Base-by-base conservation (phyloP, 257 asterid genomes). In the Scutellaria baicalensis region DNA sequence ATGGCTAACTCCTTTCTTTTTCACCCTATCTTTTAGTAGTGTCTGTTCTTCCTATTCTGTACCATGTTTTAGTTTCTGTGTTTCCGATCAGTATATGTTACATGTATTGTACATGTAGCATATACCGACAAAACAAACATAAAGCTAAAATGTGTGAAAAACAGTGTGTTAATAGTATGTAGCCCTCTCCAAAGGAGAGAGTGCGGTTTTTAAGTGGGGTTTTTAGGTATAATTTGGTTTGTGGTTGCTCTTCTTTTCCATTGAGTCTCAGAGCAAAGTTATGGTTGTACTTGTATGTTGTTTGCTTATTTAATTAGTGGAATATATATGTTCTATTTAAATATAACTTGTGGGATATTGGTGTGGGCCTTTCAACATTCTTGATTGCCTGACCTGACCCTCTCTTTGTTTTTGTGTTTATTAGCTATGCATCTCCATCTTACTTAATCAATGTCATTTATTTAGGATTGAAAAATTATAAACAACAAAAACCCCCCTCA, bases 101-200 rank as follows among this genome's bases (percentile, higher is more conserved):
- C 1, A 9, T 31, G 9, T 14, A 45, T 35, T 10, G 63, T 47
- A 35, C 57, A n/a, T 36, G 9, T 5, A 13, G 45, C 6, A n/a
- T 42, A 11, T 6, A 56, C 45, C n/a, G 38, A 57, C 4, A 3
- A 27, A 27, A 52, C 21, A 8, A 38, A 20, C 9, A 13, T 54
- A 52, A 12, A 14, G 23, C 9, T 6, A 54, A 20, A 57, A 60
- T 13, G 39, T 9, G 20, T 12, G 13, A 40, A 8, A 27, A 27
- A 62, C 4, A 23, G 20, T 27, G 20, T 70, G 68, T 50, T 57
- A 59, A 27, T 69, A 31, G 65, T 59, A 8, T 45, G 85, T 74
- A 81, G 96, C 98, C 98, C 80, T 89, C 91, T 87, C 91, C 97
- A 64, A 91, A 93, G 97, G 96, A 89, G 97, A 84, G 96, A 87